Conservation (phyloP, 352 stramenopile species). For the Globisporangium radiosum region DNA sequence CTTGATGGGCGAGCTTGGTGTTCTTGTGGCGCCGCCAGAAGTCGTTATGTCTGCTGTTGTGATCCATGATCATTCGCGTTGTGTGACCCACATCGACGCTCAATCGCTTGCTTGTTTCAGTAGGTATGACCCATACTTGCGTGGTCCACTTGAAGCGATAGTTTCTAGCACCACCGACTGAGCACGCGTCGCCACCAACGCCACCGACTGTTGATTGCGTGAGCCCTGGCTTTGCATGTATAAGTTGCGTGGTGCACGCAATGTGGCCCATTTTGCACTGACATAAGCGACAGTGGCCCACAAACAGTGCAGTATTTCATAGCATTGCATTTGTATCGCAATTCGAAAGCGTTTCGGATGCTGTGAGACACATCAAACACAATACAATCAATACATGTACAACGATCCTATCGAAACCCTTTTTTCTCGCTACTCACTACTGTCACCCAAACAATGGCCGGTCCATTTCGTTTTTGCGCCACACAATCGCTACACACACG, state of each 20-base stretch:
- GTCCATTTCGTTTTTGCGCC: no score
- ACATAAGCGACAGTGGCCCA: not conserved
- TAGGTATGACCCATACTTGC: slow-evolving; percentile 1
- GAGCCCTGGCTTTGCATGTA: not conserved
- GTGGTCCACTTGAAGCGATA: not conserved
- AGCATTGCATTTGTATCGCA: no score
- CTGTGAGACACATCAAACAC: no score
- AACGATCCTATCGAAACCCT: no score
- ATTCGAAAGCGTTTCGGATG: no score
- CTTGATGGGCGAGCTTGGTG: not conserved
- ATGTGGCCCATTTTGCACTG: not conserved
- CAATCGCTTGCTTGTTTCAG: slow-evolving; percentile 4
- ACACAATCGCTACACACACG: no score
- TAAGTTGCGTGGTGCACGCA: not conserved
- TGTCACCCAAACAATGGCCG: no score
- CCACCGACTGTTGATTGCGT: not conserved
- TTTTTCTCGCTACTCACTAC: no score
- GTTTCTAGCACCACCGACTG: not conserved
- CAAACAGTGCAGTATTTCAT: not conserved
- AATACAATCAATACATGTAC: no score
- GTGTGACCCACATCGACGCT: no score
- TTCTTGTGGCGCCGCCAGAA: not conserved
- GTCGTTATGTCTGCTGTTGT: not conserved
- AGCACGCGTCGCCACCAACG: not conserved
- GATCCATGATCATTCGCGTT: no score